Evolutionary conservation across 306 rosid species (phyloP), one percentile per base, ranked within the genome.

Genomic region (Mucuna pruriens): DNA sequence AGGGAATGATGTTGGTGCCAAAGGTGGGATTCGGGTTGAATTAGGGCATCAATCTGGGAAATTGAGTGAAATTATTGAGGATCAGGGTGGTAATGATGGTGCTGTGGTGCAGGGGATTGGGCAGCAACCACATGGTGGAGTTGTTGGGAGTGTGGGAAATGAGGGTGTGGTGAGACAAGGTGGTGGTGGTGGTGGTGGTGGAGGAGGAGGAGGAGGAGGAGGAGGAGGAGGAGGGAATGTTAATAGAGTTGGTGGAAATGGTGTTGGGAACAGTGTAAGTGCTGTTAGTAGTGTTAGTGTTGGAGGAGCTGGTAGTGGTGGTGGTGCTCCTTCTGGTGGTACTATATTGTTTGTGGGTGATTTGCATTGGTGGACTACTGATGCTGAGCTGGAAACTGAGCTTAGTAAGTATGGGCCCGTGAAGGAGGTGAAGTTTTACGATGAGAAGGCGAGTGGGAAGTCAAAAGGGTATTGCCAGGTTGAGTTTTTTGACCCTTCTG

Each of bases 351-450:
- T 91, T 93, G 99, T 95, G 61, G 99, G 99, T 44, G 99, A 96
- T 82, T 85, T 96, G 84, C 98, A 96, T 76, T 96, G 99, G 99
- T 96, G 99, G 99, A 96, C 97, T 9, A 96, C 98, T 0, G 99
- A 93, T 90, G 89, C 94, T 6, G 99, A 96, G 82, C 86, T 96
- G 26, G 99, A 96, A 81, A 83, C 77, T 4, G 99, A 89, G 74
- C 89, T 96, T 29, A 89, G 91, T 36, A 92, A 90, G 88, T 96
- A 93, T 75, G 99, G 99, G 45, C 77, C 85, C 6, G 95, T 96
- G 74, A 96, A 92, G 90, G 99, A 96, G 88, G 91, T 96, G 51
- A 96, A 90, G 89, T 96, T 96, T 86, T 93, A 71, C 0, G 99
- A 96, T n/a, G 99, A 96, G 94, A 96, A 92, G 84, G 99, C 99